These are phyloP conservation scores for Colletotrichum chlorophyti DNA, from an alignment of 2,329 filamentous ascomycete genomes.

Conservation along the genomic window DNA sequence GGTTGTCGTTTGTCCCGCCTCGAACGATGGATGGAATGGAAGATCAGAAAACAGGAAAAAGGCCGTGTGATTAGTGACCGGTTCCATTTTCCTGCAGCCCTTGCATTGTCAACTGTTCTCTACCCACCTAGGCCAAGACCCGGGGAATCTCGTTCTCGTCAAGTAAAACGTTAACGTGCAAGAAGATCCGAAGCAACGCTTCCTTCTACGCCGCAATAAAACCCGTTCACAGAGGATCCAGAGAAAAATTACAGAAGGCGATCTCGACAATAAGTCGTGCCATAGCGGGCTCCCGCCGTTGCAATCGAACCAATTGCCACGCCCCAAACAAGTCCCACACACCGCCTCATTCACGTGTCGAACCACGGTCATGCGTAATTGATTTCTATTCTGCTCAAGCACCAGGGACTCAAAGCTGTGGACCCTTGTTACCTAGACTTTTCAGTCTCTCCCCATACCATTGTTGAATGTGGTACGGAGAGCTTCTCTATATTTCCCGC, in stretches of 20 bases:
- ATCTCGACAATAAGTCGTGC: constrained; percentile 27
- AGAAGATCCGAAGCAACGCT: too few relatives aligned
- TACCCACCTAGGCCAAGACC: too few relatives aligned
- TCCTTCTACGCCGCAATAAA: not conserved
- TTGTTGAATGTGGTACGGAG: not conserved
- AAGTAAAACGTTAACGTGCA: too few relatives aligned
- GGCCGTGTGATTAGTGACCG: constrained; percentile 18
- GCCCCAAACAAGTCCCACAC: constrained; percentile 19
- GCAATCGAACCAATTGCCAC: constrained; percentile 14
- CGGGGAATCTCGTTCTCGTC: not conserved
- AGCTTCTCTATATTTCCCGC: too few relatives aligned
- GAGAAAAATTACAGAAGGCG: constrained; percentile 26
- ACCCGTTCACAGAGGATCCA: constrained; percentile 12
- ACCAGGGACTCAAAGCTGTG: not conserved
- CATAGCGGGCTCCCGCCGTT: constrained; percentile 23
- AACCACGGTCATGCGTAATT: constrained; percentile 26
- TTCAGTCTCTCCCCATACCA: not conserved
- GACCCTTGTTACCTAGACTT: not conserved
- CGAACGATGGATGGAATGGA: constrained; percentile 8
- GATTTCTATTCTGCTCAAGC: constrained; percentile 14
- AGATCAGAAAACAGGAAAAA: constrained; percentile 14
- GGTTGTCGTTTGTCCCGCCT: constrained; percentile 23
- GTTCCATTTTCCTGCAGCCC: constrained; percentile 13
- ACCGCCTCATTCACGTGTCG: constrained; percentile 29
- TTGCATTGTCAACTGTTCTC: not conserved